phyloP scores from a whole-genome alignment of 2,329 filamentous ascomycete species.

The Grosmannia penicillata region DNA sequence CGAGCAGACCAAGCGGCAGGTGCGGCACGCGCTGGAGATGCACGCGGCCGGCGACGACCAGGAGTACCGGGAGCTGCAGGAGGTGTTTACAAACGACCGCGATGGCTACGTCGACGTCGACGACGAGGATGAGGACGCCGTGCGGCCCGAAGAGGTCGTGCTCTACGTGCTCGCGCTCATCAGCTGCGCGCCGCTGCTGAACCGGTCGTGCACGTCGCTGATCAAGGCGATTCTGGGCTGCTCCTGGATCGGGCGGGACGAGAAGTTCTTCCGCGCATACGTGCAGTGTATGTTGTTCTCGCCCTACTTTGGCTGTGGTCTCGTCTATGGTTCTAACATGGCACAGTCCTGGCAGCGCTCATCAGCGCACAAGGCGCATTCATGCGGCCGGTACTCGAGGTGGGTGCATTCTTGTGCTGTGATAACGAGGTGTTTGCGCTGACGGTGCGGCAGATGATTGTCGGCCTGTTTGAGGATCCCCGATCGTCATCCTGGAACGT shows the following conservation, averaged over 20 bases:
- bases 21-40: slow-evolving; percentile 39
- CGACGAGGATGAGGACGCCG: slow-evolving; percentile 26
- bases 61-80: slow-evolving; percentile 2
- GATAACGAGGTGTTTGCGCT: not conserved
- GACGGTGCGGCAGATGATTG: slow-evolving; percentile 42
- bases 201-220: slow-evolving; percentile 42
- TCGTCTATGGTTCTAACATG: slow-evolving; percentile 11
- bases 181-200: slow-evolving; percentile 43
- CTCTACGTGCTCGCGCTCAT: slow-evolving; percentile 49
- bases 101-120: slow-evolving; percentile 26
- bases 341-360: slow-evolving; percentile 53
- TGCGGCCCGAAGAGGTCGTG: slow-evolving; percentile 40
- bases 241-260: slow-evolving; percentile 50
- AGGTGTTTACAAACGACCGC: slow-evolving; percentile 34
- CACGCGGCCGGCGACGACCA: slow-evolving; percentile 34
- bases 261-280: slow-evolving; percentile 52
- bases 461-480: slow-evolving; percentile 55
- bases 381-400: slow-evolving; percentile 11
- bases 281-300: slow-evolving; percentile 8
- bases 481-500: slow-evolving; percentile 30
- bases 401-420: not conserved
- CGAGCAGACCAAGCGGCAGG: slow-evolving; percentile 39
- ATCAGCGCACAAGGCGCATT: slow-evolving; percentile 74
- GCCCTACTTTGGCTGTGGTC: not conserved
- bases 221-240: slow-evolving; percentile 44